These are phyloP conservation scores for Serendipita vermifera DNA, from an alignment of 768 basidiomycete genomes.

Conservation along the genomic window DNA sequence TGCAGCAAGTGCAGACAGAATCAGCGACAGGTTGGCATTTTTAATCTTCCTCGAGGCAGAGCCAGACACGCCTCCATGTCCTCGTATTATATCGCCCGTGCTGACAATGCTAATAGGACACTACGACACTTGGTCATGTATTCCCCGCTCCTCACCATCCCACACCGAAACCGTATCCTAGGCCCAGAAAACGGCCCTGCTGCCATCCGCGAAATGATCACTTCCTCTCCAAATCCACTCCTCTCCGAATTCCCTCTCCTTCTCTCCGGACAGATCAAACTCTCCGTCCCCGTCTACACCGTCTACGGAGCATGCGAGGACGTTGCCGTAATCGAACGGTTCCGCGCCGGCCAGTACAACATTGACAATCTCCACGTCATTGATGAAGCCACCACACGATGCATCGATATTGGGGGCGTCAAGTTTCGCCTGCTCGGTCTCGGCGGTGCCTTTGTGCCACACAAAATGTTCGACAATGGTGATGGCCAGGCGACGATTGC, in stretches of 20 bases:
- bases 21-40: conserved; percentile 61
- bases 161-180: conserved; percentile 68
- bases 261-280: conserved; percentile 77
- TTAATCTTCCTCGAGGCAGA: background rate
- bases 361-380: conserved; percentile 85
- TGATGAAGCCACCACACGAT: conserved; percentile 90
- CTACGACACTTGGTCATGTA: conserved; percentile 93
- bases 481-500: conserved; percentile 95
- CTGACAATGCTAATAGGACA: conserved; percentile 32
- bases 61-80: background rate
- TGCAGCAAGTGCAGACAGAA: conserved; percentile 65
- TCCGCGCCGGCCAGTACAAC: conserved; percentile 67
- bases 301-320: conserved; percentile 98
- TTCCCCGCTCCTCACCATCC: conserved; percentile 80
- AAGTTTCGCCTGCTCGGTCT: conserved; percentile 90
- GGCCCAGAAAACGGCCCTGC: conserved; percentile 54
- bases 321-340: conserved; percentile 82
- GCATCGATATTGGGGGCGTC: conserved; percentile 83
- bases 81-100: background rate
- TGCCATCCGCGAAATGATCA: conserved; percentile 55
- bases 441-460: conserved; percentile 86
- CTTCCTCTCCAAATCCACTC: conserved; percentile 42
- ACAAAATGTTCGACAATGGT: conserved; percentile 92
- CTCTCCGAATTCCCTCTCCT: conserved; percentile 92
- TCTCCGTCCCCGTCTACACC: conserved; percentile 87